Conservation (phyloP, 1,139 yeast genomes). For the Kodamaea sp. region DNA sequence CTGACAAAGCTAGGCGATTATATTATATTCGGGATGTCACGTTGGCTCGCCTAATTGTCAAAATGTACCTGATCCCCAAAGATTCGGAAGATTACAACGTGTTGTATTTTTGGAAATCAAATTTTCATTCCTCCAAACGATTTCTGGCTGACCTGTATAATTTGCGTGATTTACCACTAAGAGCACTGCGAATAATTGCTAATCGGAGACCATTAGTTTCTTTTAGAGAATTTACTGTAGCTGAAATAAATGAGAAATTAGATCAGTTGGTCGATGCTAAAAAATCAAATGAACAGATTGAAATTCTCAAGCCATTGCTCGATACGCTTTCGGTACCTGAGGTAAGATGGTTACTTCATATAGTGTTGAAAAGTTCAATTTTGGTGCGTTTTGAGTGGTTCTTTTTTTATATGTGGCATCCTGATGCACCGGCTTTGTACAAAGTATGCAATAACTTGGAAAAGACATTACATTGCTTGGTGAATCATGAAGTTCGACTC, state of each 20-base stretch:
- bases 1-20: conserved; percentile 54
- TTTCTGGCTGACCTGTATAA: conserved; percentile 28
- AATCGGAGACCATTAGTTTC: conserved; percentile 34
- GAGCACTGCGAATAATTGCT: conserved; percentile 34
- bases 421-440: conserved; percentile 65
- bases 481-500: conserved; percentile 46
- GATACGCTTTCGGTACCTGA: conserved; percentile 61
- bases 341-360: conserved; percentile 65
- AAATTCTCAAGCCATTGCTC: conserved; percentile 47
- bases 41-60: conserved; percentile 41
- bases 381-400: conserved; percentile 58
- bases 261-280: conserved; percentile 45
- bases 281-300: conserved; percentile 33
- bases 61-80: conserved; percentile 34
- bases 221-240: conserved; percentile 33
- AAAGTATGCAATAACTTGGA: conserved; percentile 67
- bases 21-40: conserved; percentile 54
- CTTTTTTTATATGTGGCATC: conserved; percentile 73
- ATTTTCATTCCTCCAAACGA: conserved; percentile 29
- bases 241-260: conserved; percentile 54
- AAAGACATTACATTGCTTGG: conserved; percentile 56
- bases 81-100: conserved; percentile 33
- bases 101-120: conserved; percentile 40
- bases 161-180: conserved; percentile 42
- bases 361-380: conserved; percentile 57